phyloP scores from a whole-genome alignment of 495 filamentous ascomycete genomes.

The Penicillium roqueforti region DNA sequence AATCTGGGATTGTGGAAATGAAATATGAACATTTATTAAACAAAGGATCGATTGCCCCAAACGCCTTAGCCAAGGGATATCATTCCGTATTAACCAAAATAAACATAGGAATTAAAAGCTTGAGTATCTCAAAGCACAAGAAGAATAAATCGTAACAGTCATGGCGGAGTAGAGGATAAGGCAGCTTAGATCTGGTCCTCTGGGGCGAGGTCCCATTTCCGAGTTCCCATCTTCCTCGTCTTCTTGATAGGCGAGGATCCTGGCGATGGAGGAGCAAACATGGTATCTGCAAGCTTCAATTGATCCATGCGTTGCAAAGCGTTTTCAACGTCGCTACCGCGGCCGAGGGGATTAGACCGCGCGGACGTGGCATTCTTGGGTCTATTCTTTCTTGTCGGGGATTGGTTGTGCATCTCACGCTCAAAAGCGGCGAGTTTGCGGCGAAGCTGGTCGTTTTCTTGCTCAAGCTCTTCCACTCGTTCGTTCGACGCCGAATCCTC shows the following conservation, averaged over 20 bases:
- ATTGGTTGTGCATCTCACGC: slow-evolving; percentile 43
- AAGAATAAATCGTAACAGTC: slow-evolving; percentile 23
- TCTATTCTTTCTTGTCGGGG: slow-evolving; percentile 43
- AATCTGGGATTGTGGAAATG: slow-evolving; percentile 1
- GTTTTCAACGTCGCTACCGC: slow-evolving; percentile 44
- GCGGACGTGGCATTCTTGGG: slow-evolving; percentile 25
- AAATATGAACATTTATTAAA: slow-evolving; percentile 2
- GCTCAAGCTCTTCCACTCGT: slow-evolving; percentile 40
- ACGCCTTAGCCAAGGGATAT: slow-evolving; percentile 21
- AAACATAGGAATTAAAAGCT: slow-evolving; percentile 1
- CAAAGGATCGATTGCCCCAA: slow-evolving; percentile 6
- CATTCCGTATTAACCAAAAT: slow-evolving; percentile 12
- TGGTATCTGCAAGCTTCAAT: slow-evolving; percentile 39
- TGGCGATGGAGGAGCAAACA: slow-evolving; percentile 31
- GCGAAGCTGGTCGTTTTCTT: slow-evolving; percentile 47
- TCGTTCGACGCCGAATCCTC: slow-evolving; percentile 42
- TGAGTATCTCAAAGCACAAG: not conserved
- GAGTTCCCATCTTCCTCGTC: slow-evolving; percentile 48
- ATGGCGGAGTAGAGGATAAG: slow-evolving; percentile 1
- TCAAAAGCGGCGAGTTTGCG: slow-evolving; percentile 43
- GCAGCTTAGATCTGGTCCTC: slow-evolving; percentile 44
- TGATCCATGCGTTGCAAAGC: slow-evolving; percentile 43
- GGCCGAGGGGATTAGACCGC: slow-evolving; percentile 29
- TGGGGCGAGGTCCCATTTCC: slow-evolving; percentile 55
- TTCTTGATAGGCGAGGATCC: slow-evolving; percentile 40